These are phyloP conservation scores for Cutaneotrichosporon cavernicola DNA, from an alignment of 1,284 basidiomycete species.

Conservation along the genomic window DNA sequence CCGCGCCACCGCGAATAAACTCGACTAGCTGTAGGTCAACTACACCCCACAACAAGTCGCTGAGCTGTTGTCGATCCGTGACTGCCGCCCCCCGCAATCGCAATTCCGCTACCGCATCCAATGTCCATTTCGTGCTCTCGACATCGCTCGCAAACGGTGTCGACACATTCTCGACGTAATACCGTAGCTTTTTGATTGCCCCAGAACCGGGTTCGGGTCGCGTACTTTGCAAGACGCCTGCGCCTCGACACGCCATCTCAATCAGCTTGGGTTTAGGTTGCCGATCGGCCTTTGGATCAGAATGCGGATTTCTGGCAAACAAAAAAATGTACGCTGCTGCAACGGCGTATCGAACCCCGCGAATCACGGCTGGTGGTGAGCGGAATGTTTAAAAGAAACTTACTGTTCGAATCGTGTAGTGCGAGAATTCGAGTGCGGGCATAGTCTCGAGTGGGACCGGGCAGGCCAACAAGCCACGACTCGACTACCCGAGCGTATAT, in stretches of 20 bases:
- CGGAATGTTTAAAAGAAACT: too few relatives aligned
- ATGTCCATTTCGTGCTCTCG: slow-evolving; percentile 37
- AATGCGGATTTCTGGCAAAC: slow-evolving; percentile 16
- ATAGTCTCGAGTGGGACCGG: slow-evolving; percentile 30
- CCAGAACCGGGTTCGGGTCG: not conserved
- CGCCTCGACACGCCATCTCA: slow-evolving; percentile 32
- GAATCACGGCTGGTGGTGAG: slow-evolving; percentile 28
- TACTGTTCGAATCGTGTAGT: slow-evolving; percentile 32
- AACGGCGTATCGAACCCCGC: slow-evolving; percentile 34
- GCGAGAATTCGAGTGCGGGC: slow-evolving; percentile 31
- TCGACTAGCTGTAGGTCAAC: slow-evolving; percentile 36
- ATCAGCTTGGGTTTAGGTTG: slow-evolving; percentile 29
- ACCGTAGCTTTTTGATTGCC: slow-evolving; percentile 22
- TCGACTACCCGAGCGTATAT: slow-evolving; percentile 38
- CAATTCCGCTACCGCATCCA: slow-evolving; percentile 33
- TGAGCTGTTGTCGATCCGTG: slow-evolving; percentile 29
- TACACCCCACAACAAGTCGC: slow-evolving; percentile 39
- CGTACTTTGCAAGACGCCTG: slow-evolving; percentile 23
- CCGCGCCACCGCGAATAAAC: slow-evolving; percentile 36
- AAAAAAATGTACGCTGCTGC: slow-evolving; percentile 38
- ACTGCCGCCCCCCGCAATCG: slow-evolving; percentile 28
- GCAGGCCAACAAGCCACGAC: slow-evolving; percentile 37
- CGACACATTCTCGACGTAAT: slow-evolving; percentile 34
- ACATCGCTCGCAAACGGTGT: slow-evolving; percentile 33
- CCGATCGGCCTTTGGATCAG: slow-evolving; percentile 7